Evolutionary conservation across 176 grass and related monocot species (phyloP), one percentile per base, ranked within the genome.

Genomic region (Typha latifolia): DNA sequence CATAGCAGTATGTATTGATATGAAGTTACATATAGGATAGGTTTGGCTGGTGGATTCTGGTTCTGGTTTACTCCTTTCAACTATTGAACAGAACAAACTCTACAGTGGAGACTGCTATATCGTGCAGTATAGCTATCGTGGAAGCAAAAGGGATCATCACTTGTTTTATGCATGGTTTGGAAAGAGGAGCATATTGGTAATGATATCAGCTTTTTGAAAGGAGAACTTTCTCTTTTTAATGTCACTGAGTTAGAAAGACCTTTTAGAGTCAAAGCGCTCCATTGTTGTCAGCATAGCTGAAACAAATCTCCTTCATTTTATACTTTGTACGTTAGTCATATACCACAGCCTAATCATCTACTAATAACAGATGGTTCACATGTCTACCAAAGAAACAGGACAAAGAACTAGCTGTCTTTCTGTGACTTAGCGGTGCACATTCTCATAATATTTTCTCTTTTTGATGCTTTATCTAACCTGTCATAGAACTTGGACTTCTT

Each of bases 91-190:
- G 49, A 69, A 82, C 27, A 66, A 80, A 12, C 64, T 89, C 14
- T 81, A 82, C 47, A 85, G 66, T 8, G 90, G 77, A 63, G 90
- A 93, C 32, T 88, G 90, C 67, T 93, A 85, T 78, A 85, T 93
- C 18, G 21, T 85, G 21, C 73, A 67, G 10, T 85, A 89, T 49
- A 83, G 69, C 43, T 93, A 93, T 56, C 13, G 56, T 67, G 79
- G 84, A 64, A 49, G 74, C 68, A 74, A 67, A 71, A 88, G 50
- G 78, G 66, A 93, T 48, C 73, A 78, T 79, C 70, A 81, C 62
- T 47, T 89, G 27, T 85, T 83, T 75, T 74, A 85, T 78, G 73
- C 69, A 29, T 93, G 90, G 90, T 78, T 51, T 74, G 82, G 85
- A 34, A 78, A 82, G 23, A 82, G 80, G 31, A 85, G 90, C 62